Evolutionary conservation across 176 grass and related monocot species (phyloP).

Genomic region (Lolium multiflorum): DNA sequence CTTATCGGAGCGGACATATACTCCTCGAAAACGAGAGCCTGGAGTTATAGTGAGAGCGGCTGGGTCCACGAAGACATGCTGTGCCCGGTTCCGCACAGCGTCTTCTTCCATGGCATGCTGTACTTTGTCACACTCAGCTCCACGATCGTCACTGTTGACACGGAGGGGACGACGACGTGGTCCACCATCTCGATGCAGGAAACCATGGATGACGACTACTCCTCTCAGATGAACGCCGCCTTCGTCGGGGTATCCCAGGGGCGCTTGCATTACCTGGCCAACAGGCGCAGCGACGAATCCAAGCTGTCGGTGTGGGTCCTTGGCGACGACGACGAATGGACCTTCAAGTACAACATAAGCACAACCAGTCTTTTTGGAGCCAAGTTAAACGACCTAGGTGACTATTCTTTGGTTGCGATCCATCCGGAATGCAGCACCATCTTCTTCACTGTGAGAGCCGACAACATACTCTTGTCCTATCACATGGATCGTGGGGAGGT

Average conservation of each 20-base stretch:
- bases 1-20: too few relatives aligned
- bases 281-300: not conserved
- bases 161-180: not conserved
- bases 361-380: not conserved
- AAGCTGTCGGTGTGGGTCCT: not conserved
- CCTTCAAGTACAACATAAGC: not conserved
- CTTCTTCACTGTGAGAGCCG: not conserved
- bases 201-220: too few relatives aligned
- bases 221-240: not conserved
- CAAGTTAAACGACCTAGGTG: not conserved
- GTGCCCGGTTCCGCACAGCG: too few relatives aligned
- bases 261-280: not conserved
- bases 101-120: not conserved
- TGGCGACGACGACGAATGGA: not conserved
- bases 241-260: not conserved
- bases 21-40: too few relatives aligned
- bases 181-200: not conserved
- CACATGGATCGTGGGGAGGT: not conserved
- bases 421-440: not conserved
- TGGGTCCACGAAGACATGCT: too few relatives aligned
- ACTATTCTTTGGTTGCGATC: not conserved
- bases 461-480: not conserved
- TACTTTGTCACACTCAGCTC: not conserved
- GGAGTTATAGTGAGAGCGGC: too few relatives aligned
- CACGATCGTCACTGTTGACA: not conserved